A percentile compares a stretch with the other conserved stretches of the same genome.
Conservation (phyloP, 306 rosid genomes). For the Acacia melanoxylon region DNA sequence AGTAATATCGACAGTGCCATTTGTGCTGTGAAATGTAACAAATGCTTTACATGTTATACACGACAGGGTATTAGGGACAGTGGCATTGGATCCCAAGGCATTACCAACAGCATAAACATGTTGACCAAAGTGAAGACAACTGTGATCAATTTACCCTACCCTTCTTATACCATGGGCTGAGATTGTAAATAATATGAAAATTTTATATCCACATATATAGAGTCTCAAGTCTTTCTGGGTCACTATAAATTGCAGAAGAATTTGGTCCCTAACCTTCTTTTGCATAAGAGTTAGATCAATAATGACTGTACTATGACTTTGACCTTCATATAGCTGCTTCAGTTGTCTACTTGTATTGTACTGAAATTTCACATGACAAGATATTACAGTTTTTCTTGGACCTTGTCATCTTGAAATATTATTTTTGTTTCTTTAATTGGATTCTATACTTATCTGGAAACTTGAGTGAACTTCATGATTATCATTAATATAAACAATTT, state of each 20-base stretch:
- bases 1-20: not conserved
- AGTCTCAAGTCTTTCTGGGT: conserved; percentile 5
- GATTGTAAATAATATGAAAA: not conserved
- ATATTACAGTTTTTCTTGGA: not conserved
- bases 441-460: not conserved
- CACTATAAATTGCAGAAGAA: not conserved
- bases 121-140: conserved; percentile 91
- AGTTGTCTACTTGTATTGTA: conserved; percentile 28
- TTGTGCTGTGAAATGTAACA: not conserved
- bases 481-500: not conserved
- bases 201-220: not conserved
- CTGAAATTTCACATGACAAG: conserved; percentile 19
- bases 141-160: conserved; percentile 84
- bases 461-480: not conserved
- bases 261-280: conserved; percentile 7
- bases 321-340: conserved; percentile 21
- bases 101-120: conserved; percentile 97
- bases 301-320: conserved; percentile 19
- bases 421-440: not conserved
- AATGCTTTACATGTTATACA: conserved; percentile 3
- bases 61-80: conserved; percentile 79
- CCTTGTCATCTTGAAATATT: not conserved
- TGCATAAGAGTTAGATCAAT: conserved; percentile 30
- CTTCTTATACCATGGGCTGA: conserved; percentile 96
- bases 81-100: conserved; percentile 98